Base-by-base conservation (phyloP, 345 rosid species). In the Citrus australasica region DNA sequence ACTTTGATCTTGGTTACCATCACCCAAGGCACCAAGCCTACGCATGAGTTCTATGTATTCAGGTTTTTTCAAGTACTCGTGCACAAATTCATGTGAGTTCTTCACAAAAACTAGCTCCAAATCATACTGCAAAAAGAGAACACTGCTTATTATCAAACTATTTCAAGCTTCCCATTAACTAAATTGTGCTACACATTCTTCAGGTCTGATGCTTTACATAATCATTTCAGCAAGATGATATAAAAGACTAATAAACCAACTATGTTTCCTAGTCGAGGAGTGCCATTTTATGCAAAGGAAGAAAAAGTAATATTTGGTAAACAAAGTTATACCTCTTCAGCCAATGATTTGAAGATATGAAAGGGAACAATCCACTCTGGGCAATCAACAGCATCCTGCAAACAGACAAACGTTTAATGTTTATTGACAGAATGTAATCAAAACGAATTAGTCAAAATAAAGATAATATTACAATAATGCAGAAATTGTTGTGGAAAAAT, bases 321-420 rank as follows among this genome's bases (percentile, higher is more conserved):
- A 66, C 30, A 73, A 64, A 64, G 73, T 40, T 71, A 35, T 86
- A 91, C 99, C 98, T 94, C 97, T 88, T 92, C 98, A 51, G 99
- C 98, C 87, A 96, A 83, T 25, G 90, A 77, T 80, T 94, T 96
- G 88, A 96, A 96, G 80, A 96, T 65, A 67, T 96, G 86, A 79
- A 96, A 92, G 69, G 98, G 98, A 63, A 96, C 99, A 78, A 96
- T 90, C 99, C 97, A 96, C 86, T 96, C 99, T 68, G 98, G 98
- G 78, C 98, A 91, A 82, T 92, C 99, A 4, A 96, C 97, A 71
- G 98, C 98, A 90, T 96, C 99, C 99, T 94, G 85, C 79, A 84
- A 61, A 33, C 17, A 9, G 33, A 67, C 6, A 24, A 67, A 14
- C n/a, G 33, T 75, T 61, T 30, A 32, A 35, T 51, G 24, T 27